Conservation (phyloP, 2,329 filamentous ascomycete genomes). For the Ceratocystis harringtonii region DNA sequence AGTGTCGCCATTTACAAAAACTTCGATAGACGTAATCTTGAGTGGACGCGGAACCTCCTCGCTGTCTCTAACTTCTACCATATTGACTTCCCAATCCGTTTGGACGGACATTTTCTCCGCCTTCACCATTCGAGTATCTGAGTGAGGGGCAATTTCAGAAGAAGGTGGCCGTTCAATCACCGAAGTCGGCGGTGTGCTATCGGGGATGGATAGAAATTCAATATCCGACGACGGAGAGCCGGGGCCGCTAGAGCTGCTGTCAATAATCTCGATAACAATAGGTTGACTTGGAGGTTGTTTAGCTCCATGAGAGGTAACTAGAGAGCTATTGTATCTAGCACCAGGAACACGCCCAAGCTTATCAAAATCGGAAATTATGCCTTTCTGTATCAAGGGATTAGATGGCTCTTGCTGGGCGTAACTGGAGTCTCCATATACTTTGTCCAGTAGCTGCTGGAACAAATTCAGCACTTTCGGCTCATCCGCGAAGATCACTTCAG, state of each 20-base stretch:
- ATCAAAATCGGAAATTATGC: neutral
- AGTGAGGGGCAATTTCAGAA: neutral
- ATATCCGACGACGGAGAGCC: neutral
- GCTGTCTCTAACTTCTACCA: conserved; percentile 1
- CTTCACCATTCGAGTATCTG: neutral
- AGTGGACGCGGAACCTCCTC: neutral
- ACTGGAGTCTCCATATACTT: conserved; percentile 25
- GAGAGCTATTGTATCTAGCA: neutral
- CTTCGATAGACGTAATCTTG: neutral
- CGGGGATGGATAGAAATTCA: neutral
- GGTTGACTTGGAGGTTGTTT: neutral
- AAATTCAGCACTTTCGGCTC: conserved; percentile 31
- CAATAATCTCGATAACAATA: neutral
- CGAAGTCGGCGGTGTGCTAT: conserved; percentile 3
- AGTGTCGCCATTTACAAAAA: neutral
- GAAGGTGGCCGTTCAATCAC: neutral
- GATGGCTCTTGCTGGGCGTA: neutral
- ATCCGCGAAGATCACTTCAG: conserved; percentile 53
- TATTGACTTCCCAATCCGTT: conserved; percentile 11
- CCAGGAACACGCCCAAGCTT: neutral
- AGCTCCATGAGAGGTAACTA: neutral
- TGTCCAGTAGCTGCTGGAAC: conserved; percentile 32
- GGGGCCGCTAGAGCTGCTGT: neutral
- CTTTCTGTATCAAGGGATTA: neutral
- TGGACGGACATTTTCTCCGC: neutral